These are phyloP conservation scores for Lanmaoa rubissima DNA, from an alignment of 768 basidiomycete species.

Conservation along the genomic window DNA sequence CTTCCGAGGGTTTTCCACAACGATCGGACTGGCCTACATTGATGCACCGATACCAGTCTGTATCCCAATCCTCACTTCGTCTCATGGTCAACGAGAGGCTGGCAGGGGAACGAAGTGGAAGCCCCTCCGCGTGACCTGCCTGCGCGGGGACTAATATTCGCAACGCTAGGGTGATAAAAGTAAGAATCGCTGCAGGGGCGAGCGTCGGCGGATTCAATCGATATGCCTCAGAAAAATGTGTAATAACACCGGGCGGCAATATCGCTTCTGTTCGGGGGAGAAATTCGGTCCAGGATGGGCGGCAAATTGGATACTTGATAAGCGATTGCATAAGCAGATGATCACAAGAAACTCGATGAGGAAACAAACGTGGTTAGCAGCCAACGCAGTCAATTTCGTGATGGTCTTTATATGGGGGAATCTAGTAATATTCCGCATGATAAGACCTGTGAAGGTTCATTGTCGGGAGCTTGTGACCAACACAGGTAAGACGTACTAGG, in stretches of 20 bases:
- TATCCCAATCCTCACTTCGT: conserved; percentile 59
- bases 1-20: conserved; percentile 37
- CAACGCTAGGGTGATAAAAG: conserved; percentile 56
- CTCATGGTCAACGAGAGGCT: conserved; percentile 12
- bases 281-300: conserved; percentile 59
- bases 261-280: conserved; percentile 32
- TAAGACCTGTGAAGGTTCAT: conserved; percentile 43
- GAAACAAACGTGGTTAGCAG: conserved; percentile 56
- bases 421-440: conserved; percentile 37
- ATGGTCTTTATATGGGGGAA: conserved; percentile 49
- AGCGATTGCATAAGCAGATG: conserved; percentile 5
- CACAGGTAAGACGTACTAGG: conserved; percentile 45
- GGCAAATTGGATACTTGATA: conserved; percentile 59
- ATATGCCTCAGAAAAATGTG: conserved; percentile 46
- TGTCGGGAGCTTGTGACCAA: neutral
- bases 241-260: conserved; percentile 23
- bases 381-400: conserved; percentile 62
- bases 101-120: conserved; percentile 15
- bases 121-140: neutral
- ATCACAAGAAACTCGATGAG: conserved; percentile 10
- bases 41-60: conserved; percentile 64
- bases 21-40: conserved; percentile 35
- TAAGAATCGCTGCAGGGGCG: conserved; percentile 69
- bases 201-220: conserved; percentile 57
- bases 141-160: conserved; percentile 13